phyloP scores from a whole-genome alignment of 1,139 yeast genomes.

The Chernovozyma aurita region DNA sequence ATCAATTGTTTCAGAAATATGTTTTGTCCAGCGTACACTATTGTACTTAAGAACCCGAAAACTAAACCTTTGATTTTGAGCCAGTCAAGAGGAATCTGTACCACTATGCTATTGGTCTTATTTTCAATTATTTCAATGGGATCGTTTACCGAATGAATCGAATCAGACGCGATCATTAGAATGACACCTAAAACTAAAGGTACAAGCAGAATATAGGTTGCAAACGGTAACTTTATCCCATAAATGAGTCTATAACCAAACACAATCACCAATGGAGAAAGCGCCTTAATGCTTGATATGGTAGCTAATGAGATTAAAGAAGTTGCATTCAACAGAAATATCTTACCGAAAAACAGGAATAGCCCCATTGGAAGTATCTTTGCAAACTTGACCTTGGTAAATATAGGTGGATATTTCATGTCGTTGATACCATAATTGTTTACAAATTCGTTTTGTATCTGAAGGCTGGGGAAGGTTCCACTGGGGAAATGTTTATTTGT shows the following conservation, averaged over 20 bases:
- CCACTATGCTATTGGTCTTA: no score
- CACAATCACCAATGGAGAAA: constrained; percentile 36
- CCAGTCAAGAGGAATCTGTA: constrained; percentile 11
- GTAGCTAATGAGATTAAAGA: constrained; percentile 37
- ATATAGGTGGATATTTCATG: constrained; percentile 14
- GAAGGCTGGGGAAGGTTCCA: constrained; percentile 25
- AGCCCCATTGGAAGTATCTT: constrained; percentile 36
- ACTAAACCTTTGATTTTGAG: constrained; percentile 26
- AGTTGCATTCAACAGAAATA: constrained; percentile 34
- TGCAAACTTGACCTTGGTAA: constrained; percentile 18
- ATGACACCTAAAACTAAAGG: constrained; percentile 38
- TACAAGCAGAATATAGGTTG: constrained; percentile 32
- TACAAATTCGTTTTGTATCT: not conserved
- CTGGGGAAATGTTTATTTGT: constrained; percentile 20
- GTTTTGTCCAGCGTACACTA: constrained; percentile 38
- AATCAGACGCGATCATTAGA: constrained; percentile 30
- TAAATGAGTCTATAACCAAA: constrained; percentile 31
- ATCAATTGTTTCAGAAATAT: constrained; percentile 40
- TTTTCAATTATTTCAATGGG: constrained; percentile 9
- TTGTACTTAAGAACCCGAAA: constrained; percentile 27
- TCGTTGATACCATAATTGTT: not conserved
- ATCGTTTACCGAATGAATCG: constrained; percentile 11
- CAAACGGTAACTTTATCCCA: constrained; percentile 26
- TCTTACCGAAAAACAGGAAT: constrained; percentile 36
- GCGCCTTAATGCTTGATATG: constrained; percentile 37